Percentiles rank a stretch among this genome's conserved stretches.
Conservation (phyloP, 441 rosid species). For the California macrophylla region DNA sequence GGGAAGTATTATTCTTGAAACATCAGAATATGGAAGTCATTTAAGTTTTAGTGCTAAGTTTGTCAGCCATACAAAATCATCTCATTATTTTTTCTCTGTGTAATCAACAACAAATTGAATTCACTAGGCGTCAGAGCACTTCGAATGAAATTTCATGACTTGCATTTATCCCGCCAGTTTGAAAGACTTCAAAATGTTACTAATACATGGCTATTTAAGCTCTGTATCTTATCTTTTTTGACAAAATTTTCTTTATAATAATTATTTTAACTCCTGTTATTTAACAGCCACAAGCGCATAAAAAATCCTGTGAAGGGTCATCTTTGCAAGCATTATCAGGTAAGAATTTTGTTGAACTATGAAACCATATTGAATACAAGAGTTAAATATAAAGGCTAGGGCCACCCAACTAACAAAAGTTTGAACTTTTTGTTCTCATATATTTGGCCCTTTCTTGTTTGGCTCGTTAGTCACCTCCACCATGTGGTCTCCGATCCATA, state of each 20-base stretch:
- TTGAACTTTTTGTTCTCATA: no score
- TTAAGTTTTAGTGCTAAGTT: not conserved
- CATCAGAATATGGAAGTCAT: not conserved
- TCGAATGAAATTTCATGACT: not conserved
- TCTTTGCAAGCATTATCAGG: constrained; percentile 1
- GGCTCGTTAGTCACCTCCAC: no score
- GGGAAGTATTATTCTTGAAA: not conserved
- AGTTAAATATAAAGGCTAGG: no score
- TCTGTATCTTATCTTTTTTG: no score
- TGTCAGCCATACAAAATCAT: not conserved
- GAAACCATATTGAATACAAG: no score
- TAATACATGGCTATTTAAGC: not conserved
- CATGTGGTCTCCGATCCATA: no score
- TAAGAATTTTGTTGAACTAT: not conserved
- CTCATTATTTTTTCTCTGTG: not conserved
- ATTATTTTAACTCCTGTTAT: not conserved
- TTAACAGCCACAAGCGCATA: not conserved
- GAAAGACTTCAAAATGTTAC: not conserved
- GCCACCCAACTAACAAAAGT: no score
- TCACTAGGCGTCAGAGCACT: not conserved
- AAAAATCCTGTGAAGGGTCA: not conserved
- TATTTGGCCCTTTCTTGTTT: no score
- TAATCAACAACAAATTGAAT: not conserved
- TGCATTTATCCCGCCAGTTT: not conserved
- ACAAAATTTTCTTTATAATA: not conserved